These are phyloP conservation scores for Yamadazyma atmosphaerica DNA, from an alignment of 1,139 yeast genomes.

Conservation along the genomic window DNA sequence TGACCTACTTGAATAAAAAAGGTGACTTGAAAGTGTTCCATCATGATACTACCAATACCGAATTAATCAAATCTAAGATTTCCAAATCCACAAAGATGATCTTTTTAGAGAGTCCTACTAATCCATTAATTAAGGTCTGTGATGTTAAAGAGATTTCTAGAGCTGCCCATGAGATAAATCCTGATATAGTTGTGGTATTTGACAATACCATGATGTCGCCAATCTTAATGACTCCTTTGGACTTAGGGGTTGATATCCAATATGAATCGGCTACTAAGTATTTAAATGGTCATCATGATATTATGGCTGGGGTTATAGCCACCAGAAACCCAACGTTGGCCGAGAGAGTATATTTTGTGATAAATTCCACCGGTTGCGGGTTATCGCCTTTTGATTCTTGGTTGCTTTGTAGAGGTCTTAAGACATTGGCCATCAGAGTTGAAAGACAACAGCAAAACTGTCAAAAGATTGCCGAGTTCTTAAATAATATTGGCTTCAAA, in stretches of 20 bases:
- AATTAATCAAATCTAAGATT: constrained; percentile 54
- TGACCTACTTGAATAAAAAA: constrained; percentile 67
- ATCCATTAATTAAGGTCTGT: constrained; percentile 85
- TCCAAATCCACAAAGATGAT: constrained; percentile 64
- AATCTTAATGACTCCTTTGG: constrained; percentile 77
- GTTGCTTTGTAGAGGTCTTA: constrained; percentile 82
- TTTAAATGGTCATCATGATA: constrained; percentile 90
- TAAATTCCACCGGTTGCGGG: constrained; percentile 90
- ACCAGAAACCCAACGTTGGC: constrained; percentile 64
- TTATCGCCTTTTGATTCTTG: constrained; percentile 89
- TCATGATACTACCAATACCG: constrained; percentile 77
- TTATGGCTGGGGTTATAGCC: constrained; percentile 92
- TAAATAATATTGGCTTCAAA: constrained; percentile 58
- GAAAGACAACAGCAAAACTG: constrained; percentile 88
- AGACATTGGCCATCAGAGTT: constrained; percentile 79
- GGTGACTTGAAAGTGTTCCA: constrained; percentile 73
- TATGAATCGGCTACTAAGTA: constrained; percentile 93
- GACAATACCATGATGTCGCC: constrained; percentile 98
- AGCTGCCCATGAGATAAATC: constrained; percentile 66
- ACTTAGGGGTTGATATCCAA: constrained; percentile 84
- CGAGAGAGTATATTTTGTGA: constrained; percentile 68
- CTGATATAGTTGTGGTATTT: constrained; percentile 74
- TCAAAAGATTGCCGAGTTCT: constrained; percentile 68
- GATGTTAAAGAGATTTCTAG: constrained; percentile 68
- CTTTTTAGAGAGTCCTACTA: constrained; percentile 86